These are phyloP conservation scores for Kluyveromyces wickerhamii DNA, from an alignment of 805 yeast species.

Conservation along the genomic window DNA sequence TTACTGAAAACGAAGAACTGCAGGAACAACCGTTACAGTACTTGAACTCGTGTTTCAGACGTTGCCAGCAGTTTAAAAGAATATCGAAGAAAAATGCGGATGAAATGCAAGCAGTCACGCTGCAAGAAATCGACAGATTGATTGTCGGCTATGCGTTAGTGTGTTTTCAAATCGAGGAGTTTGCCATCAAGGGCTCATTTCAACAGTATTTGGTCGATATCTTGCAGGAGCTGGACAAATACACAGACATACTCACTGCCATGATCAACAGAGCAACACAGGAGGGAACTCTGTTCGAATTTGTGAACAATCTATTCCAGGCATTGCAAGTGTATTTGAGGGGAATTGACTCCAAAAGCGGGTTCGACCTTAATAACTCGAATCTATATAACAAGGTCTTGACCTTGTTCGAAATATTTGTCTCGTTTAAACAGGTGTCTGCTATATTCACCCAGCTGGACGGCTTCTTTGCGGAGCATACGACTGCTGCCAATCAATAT, in stretches of 20 bases:
- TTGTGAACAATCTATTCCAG: conserved; percentile 43
- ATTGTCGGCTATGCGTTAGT: conserved; percentile 54
- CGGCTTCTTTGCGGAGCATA: conserved; percentile 41
- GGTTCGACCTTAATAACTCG: conserved; percentile 41
- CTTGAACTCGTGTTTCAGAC: conserved; percentile 22
- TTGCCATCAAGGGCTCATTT: conserved; percentile 21
- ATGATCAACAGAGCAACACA: conserved; percentile 52
- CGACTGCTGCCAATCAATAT: conserved; percentile 40
- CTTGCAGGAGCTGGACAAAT: conserved; percentile 22
- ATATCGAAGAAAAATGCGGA: conserved; percentile 35
- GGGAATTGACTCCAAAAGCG: conserved; percentile 20
- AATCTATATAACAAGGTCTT: conserved; percentile 43
- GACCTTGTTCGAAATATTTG: conserved; percentile 48
- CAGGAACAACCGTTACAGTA: conserved; percentile 20
- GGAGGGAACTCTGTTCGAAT: conserved; percentile 57
- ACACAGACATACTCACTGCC: conserved; percentile 45
- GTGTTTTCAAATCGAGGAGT: conserved; percentile 59
- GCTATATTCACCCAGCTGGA: conserved; percentile 48
- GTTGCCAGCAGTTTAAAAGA: conserved; percentile 34
- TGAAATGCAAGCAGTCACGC: conserved; percentile 32
- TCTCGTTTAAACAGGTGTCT: conserved; percentile 55
- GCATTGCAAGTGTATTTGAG: conserved; percentile 20
- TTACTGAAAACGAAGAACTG: conserved; percentile 26
- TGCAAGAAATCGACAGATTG: conserved; percentile 39
- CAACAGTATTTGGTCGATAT: conserved; percentile 24